These are phyloP conservation scores for Coccomyxa sp. DNA, from an alignment of 139 green algal species.

Conservation along the genomic window DNA sequence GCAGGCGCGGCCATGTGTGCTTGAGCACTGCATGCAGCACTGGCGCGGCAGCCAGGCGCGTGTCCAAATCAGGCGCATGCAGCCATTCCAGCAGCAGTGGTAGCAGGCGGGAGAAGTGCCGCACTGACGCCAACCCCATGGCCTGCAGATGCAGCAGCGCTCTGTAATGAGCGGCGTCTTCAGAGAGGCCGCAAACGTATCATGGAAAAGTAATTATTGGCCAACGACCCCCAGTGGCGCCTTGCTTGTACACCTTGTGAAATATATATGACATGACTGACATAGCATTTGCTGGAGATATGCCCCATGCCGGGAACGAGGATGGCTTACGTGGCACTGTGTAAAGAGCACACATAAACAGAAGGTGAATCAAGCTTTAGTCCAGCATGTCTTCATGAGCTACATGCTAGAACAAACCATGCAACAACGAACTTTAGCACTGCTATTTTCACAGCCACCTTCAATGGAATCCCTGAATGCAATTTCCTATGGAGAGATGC, in stretches of 20 bases:
- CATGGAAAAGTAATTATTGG: too few relatives aligned
- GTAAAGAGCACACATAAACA: too few relatives aligned
- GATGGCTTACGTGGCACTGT: too few relatives aligned
- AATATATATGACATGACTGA: not conserved
- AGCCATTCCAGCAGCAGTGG: slow-evolving; percentile 46
- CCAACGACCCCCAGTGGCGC: not conserved
- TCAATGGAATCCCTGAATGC: too few relatives aligned
- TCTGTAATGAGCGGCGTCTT: not conserved
- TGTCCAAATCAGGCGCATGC: slow-evolving; percentile 23
- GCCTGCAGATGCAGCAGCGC: not conserved
- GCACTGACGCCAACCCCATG: slow-evolving; percentile 28
- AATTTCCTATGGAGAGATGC: not conserved
- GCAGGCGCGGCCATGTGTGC: slow-evolving; percentile 35
- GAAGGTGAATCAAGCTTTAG: too few relatives aligned
- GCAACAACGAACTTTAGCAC: not conserved
- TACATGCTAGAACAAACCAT: not conserved
- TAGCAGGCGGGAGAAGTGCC: slow-evolving; percentile 31
- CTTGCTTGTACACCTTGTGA: not conserved
- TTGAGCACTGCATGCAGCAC: slow-evolving; percentile 24
- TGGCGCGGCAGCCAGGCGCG: slow-evolving; percentile 9
- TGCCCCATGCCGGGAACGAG: too few relatives aligned
- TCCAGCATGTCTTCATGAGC: too few relatives aligned
- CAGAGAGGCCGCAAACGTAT: not conserved
- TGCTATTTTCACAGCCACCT: not conserved
- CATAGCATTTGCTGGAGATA: not conserved